phyloP scores from a whole-genome alignment of 2,329 filamentous ascomycete species.

The Cordyceps cateniannulata region DNA sequence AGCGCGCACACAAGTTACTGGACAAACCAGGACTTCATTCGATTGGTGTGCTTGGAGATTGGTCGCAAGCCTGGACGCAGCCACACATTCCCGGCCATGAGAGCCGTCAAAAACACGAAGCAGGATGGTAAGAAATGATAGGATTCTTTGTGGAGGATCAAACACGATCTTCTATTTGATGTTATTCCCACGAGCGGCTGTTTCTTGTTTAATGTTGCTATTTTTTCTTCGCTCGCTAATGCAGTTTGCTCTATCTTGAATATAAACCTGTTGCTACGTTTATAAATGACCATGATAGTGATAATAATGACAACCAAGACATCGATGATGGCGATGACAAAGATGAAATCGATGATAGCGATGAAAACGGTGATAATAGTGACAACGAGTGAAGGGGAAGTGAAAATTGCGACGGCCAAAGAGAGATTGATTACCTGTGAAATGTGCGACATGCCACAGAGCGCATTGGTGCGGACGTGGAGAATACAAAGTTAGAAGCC shows the following conservation, averaged over 20 bases:
- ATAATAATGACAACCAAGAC: no score
- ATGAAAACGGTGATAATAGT: no score
- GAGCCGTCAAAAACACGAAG: slow-evolving; percentile 48
- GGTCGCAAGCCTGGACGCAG: slow-evolving; percentile 65
- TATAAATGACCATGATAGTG: no score
- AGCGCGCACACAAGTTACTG: slow-evolving; percentile 94
- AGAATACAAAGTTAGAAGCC: slow-evolving; percentile 14
- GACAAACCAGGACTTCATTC: slow-evolving; percentile 79
- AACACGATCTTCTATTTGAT: background rate
- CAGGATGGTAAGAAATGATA: slow-evolving; percentile 17
- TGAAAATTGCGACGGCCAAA: background rate
- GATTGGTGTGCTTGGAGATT: slow-evolving; percentile 83
- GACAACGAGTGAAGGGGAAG: no score
- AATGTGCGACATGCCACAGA: background rate
- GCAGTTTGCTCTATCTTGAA: background rate
- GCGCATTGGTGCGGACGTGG: background rate
- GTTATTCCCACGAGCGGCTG: background rate
- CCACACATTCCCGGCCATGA: slow-evolving; percentile 50
- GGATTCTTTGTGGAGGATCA: background rate
- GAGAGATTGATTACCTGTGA: background rate
- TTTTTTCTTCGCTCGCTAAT: no score
- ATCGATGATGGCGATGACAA: no score
- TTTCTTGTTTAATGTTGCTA: background rate
- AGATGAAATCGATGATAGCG: no score
- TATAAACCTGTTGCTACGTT: background rate